Evolutionary conservation across 805 yeast genomes (phyloP), one percentile per base, ranked within the genome.

Genomic region (Lipomyces yamanashiensis): DNA sequence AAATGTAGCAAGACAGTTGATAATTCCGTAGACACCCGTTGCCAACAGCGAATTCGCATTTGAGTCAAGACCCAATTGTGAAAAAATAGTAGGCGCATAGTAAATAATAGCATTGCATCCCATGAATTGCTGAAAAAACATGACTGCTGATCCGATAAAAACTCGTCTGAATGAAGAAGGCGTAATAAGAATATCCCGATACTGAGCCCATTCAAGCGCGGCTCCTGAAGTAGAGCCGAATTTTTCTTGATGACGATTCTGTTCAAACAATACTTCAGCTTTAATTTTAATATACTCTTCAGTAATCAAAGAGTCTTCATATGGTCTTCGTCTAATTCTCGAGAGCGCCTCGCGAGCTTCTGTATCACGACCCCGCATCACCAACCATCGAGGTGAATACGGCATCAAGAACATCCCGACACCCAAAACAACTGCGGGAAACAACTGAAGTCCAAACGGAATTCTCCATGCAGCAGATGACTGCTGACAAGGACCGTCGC

Each of bases 371-470:
- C 84, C 84, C 66, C 83, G 83, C 57, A 82, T 83, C 34, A 89
- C 87, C 64, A 77, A 82, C 80, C 81, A 81, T 67, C 85, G 77
- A 45, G 84, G 86, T 1, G 81, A 78, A 63, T 77, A 79, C 53
- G 73, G 73, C 45, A 78, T 68, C 56, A 73, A 59, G 21, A 73
- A 53, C 71, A 84, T 63, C 72, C 83, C 79, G 68, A 82, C 21
- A 65, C 78, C 68, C 74, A 83, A 64, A 67, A 87, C 43, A 68
- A 81, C 36, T 69, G 81, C 78, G 73, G 90, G 79, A 72, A 86
- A 63, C 72, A 82, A 74, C 77, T 83, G 80, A 77, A 88, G 47
- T 70, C 84, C 78, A 87, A 92, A 79, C 63, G 85, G 88, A 21
- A 84, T 71, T 71, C 92, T 80, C 82, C 88, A 88, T 51, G 89